Evolutionary conservation across 2,329 filamentous ascomycete species (phyloP).

Genomic region (Aureobasidium sp.): DNA sequence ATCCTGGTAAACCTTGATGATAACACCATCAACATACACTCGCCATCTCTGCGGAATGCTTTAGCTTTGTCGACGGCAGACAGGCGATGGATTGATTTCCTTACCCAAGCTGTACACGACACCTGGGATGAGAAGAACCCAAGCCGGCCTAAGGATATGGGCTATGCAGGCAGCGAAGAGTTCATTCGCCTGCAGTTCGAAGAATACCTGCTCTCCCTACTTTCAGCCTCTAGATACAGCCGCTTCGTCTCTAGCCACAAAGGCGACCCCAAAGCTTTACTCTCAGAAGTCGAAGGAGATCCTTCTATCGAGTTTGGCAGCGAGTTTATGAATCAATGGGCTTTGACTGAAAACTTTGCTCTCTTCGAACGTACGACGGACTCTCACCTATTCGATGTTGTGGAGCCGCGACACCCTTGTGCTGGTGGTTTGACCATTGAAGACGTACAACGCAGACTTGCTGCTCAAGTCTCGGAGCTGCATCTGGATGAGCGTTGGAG

Average conservation of each 20-base stretch:
- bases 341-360: slow-evolving; percentile 79
- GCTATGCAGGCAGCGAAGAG: slow-evolving; percentile 91
- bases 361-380: slow-evolving; percentile 72
- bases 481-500: slow-evolving; percentile 88
- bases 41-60: slow-evolving; percentile 66
- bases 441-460: slow-evolving; percentile 82
- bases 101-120: slow-evolving; percentile 87
- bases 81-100: slow-evolving; percentile 90
- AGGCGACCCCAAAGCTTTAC: slow-evolving; percentile 51
- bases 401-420: slow-evolving; percentile 87
- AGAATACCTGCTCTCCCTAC: slow-evolving; percentile 83
- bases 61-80: slow-evolving; percentile 77
- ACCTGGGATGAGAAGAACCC: slow-evolving; percentile 95
- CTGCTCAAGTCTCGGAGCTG: slow-evolving; percentile 86
- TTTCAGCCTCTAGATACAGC: slow-evolving; percentile 86
- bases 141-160: slow-evolving; percentile 82
- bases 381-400: slow-evolving; percentile 85
- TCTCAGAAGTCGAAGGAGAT: slow-evolving; percentile 66
- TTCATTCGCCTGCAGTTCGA: slow-evolving; percentile 97
- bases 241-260: slow-evolving; percentile 38
- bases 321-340: slow-evolving; percentile 86
- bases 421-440: slow-evolving; percentile 89
- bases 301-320: slow-evolving; percentile 74
- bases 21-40: slow-evolving; percentile 74
- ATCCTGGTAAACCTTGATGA: slow-evolving; percentile 95